Evolutionary conservation across 257 asterid species (phyloP), one percentile per base, ranked within the genome.

Genomic region (Paraleonurus japonicus): DNA sequence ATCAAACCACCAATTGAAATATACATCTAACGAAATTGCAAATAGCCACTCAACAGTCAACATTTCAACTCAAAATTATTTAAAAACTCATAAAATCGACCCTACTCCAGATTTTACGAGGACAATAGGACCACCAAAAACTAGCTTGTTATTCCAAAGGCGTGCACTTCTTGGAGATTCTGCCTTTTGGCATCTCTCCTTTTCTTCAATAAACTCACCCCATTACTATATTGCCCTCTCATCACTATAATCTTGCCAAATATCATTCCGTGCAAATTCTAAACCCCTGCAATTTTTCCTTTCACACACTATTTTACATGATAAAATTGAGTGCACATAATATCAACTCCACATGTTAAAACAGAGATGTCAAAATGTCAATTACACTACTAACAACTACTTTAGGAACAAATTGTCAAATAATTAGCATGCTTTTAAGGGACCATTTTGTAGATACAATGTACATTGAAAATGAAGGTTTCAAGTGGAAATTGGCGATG

Each of bases 381-480:
- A 17, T 17, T 7, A 50, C 58, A 50, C 58, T 17, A 50, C 5
- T 17, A 50, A 26, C 26, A 7, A 50, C 24, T 48, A 45, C 16
- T 47, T 16, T 35, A 23, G 53, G 20, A 30, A 47, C 6, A 66
- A 57, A 64, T 9, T 57, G 81, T 23, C 68, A 60, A 68, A 39
- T 65, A 51, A 26, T 61, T 41, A 62, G 72, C 82, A 69, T 54
- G 76, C 82, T 69, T 73, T 41, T 67, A 50, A 73, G 54, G 79
- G 74, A 68, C 82, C 76, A 67, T 72, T n/a, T 4, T 13, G 67
- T 11, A 20, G 30, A 19, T 28, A 16, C 23, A 60, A 24, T 24
- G n/a, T 23, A 37, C 19, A 45, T 60, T 71, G 69, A 61, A 71
- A 61, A 28, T 17, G 39, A 59, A 27, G 69, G 28, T 41, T 39